phyloP scores from a whole-genome alignment of 768 basidiomycete species.

The Hemileccinum rubropunctum region DNA sequence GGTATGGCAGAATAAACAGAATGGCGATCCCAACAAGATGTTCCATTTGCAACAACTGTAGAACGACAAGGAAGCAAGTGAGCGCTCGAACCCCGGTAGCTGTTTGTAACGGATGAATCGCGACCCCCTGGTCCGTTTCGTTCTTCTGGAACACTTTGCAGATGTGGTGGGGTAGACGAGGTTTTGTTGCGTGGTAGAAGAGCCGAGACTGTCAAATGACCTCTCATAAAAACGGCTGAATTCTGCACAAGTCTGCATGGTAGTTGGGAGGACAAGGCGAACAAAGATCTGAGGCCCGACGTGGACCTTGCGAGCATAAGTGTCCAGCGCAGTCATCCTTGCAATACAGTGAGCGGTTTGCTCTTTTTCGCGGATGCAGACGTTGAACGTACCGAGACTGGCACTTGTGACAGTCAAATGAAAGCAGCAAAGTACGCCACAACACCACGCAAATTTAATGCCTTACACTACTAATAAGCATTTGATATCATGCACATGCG shows the following conservation, averaged over 20 bases:
- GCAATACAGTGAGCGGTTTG: slow-evolving; percentile 6
- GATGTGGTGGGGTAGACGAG: slow-evolving; percentile 1
- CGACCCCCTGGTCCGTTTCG: not conserved
- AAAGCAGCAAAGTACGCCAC: slow-evolving; percentile 1
- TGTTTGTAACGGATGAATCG: not conserved
- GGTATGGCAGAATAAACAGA: not conserved
- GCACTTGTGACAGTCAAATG: slow-evolving; percentile 22
- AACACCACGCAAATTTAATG: not conserved
- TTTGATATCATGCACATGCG: slow-evolving; percentile 5
- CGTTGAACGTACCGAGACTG: slow-evolving; percentile 44
- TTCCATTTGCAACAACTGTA: not conserved
- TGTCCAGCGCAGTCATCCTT: slow-evolving; percentile 69
- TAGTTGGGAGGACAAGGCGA: slow-evolving; percentile 26
- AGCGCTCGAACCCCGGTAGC: not conserved
- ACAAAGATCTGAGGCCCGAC: slow-evolving; percentile 58
- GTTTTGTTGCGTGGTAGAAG: slow-evolving; percentile 3
- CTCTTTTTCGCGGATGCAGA: not conserved
- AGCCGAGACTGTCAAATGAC: slow-evolving; percentile 5
- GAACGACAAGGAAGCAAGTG: not conserved
- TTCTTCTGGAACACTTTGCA: not conserved
- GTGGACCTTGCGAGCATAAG: slow-evolving; percentile 86
- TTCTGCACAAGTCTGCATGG: slow-evolving; percentile 30
- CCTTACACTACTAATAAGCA: not conserved
- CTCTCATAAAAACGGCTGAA: slow-evolving; percentile 7
- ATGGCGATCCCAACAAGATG: not conserved